phyloP scores from a whole-genome alignment of 2,329 filamentous ascomycete species.

The Dendryphion nanum region DNA sequence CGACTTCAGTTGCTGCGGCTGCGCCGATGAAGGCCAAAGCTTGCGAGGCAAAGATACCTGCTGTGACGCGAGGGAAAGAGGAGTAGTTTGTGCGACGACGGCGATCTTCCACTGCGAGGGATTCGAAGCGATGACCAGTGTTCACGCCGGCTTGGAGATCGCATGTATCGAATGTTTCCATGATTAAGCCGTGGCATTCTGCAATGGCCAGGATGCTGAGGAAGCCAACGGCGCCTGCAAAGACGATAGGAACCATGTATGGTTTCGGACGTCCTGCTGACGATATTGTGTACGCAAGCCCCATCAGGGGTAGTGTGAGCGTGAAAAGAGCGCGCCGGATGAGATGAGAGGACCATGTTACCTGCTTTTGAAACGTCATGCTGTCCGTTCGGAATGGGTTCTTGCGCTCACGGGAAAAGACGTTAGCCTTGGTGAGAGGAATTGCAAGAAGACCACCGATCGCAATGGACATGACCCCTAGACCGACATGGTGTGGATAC shows the following conservation, averaged over 20 bases:
- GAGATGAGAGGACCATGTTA: constrained; percentile 72
- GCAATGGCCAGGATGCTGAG: constrained; percentile 71
- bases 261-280: constrained; percentile 60
- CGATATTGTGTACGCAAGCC: constrained; percentile 65
- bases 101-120: constrained; percentile 43
- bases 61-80: constrained; percentile 70
- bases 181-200: constrained; percentile 73
- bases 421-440: constrained; percentile 70
- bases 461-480: constrained; percentile 64
- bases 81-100: constrained; percentile 68
- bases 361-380: constrained; percentile 62
- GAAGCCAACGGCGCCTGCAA: constrained; percentile 67
- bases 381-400: constrained; percentile 61
- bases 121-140: constrained; percentile 46
- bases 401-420: constrained; percentile 65
- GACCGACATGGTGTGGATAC: constrained; percentile 63
- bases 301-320: constrained; percentile 64
- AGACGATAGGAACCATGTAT: constrained; percentile 63
- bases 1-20: constrained; percentile 65
- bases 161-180: constrained; percentile 80
- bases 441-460: constrained; percentile 68
- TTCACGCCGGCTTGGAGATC: constrained; percentile 73
- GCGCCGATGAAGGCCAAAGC: constrained; percentile 68
- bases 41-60: constrained; percentile 70
- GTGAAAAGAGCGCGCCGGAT: constrained; percentile 68